These are phyloP conservation scores for Otatea glauca DNA, from an alignment of 176 grass and related monocot species.

Conservation along the genomic window DNA sequence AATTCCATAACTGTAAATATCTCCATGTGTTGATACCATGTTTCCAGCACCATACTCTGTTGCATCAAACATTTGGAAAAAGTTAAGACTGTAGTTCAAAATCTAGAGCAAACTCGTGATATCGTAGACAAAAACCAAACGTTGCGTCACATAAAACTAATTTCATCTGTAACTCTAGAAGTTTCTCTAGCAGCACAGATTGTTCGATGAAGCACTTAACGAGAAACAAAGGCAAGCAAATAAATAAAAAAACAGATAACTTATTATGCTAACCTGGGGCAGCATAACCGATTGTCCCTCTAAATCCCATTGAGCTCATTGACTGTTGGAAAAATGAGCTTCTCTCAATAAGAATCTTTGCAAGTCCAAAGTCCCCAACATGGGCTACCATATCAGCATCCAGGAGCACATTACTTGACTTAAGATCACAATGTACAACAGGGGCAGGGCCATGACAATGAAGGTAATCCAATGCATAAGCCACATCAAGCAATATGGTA, in stretches of 20 bases:
- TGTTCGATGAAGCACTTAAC: not conserved
- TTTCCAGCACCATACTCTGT: conserved; percentile 54
- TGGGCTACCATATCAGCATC: conserved; percentile 26
- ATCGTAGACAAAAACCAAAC: not conserved
- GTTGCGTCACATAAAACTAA: not conserved
- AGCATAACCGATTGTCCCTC: conserved; percentile 42
- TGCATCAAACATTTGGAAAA: not conserved
- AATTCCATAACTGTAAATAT: conserved; percentile 44
- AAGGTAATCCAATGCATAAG: conserved; percentile 28
- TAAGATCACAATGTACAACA: conserved; percentile 30
- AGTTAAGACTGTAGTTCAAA: not conserved
- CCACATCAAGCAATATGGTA: conserved; percentile 34
- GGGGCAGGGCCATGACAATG: not conserved
- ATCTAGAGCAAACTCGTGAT: not conserved
- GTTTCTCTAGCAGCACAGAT: not conserved
- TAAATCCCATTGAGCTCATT: not conserved
- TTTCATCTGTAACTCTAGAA: not conserved
- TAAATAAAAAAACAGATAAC: not conserved
- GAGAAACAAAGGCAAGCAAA: not conserved
- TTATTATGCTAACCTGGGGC: not conserved
- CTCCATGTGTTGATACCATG: conserved; percentile 5
- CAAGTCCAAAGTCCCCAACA: conserved; percentile 27
- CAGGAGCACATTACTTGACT: conserved; percentile 31
- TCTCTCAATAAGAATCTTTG: not conserved
- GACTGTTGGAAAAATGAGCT: not conserved